Percentiles rank a stretch among this genome's conserved stretches.
phyloP scores from a whole-genome alignment of 768 basidiomycete species.

The Multifurca ochricompacta region DNA sequence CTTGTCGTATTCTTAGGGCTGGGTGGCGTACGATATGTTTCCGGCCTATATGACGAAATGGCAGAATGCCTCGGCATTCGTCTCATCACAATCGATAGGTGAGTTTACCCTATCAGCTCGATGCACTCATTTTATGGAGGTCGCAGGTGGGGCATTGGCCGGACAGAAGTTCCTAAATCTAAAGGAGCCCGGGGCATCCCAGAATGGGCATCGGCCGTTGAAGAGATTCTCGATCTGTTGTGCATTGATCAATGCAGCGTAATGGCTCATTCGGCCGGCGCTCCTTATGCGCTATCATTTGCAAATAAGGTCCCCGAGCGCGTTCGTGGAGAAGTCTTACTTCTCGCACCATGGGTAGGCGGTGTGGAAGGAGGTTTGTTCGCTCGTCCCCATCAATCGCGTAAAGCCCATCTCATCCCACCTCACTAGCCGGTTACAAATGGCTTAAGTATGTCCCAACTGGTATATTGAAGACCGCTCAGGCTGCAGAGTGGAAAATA shows the following conservation, averaged over 20 bases:
- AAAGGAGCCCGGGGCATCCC: conserved; percentile 71
- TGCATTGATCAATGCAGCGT: conserved; percentile 75
- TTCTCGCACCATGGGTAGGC: conserved; percentile 97
- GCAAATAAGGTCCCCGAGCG: conserved; percentile 68
- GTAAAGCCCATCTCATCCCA: conserved; percentile 10
- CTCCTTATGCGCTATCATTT: conserved; percentile 88
- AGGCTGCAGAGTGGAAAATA: conserved; percentile 95
- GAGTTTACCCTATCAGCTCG: conserved; percentile 21
- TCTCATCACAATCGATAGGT: conserved; percentile 92
- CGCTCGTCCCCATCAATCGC: not conserved
- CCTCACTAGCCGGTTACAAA: conserved; percentile 65
- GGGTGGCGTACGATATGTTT: conserved; percentile 89
- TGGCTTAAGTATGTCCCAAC: conserved; percentile 97
- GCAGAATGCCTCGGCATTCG: conserved; percentile 79
- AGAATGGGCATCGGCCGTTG: conserved; percentile 87
- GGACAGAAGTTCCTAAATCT: conserved; percentile 60
- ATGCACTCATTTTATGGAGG: conserved; percentile 7
- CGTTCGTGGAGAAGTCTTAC: conserved; percentile 74
- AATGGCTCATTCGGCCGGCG: conserved; percentile 93
- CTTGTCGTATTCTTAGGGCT: conserved; percentile 89
- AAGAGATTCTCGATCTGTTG: conserved; percentile 80
- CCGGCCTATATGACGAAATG: conserved; percentile 96
- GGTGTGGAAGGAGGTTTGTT: conserved; percentile 76
- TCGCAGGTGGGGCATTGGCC: conserved; percentile 83
- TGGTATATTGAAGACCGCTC: conserved; percentile 86